Base-by-base conservation (phyloP, 1,284 basidiomycete genomes). In the Xerocomus tenax region DNA sequence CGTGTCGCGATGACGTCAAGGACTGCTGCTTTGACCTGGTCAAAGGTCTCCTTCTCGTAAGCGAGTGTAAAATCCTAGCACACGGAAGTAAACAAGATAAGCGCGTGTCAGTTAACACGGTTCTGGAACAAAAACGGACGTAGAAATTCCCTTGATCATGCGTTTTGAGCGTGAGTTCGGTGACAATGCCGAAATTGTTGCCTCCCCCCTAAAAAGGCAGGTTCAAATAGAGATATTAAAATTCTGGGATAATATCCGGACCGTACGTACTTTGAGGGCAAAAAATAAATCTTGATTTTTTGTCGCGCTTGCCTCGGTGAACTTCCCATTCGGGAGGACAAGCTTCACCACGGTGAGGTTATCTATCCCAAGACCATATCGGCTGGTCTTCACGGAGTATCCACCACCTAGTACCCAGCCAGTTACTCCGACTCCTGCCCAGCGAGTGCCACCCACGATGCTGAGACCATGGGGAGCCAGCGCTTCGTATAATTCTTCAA, bases 341-440 rank as follows among this genome's bases (percentile, higher is more conserved):
- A 77, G 54, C 48, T 73, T 64, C 47, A 59, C 69, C 4, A 60
- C 66, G 15, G 55, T 54, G 15, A 75, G 56, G 12, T 69, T 74
- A 54, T 78, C 75, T 35, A 74, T 61, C 0, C 69, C 71, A 25
- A 77, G 58, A 1, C 73, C 73, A 45, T 63, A 65, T 52, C 72
- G 68, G 50, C 71, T 74, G 1, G 68, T 69, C 54, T 68, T 60
- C 54, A 62, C 67, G 6, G 73, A 74, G 51, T 72, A 76, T 6
- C 74, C 73, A 59, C 77, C 76, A 9, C 75, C 76, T 0, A 77
- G 60, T 3, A 69, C 65, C 54, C 73, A 74, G 0, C 76, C 77
- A 6, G 70, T 71, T 1, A 79, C 71, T 4, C 73, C 73, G 1
- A 74, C 70, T 23, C 72, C 71, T 9, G 43, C 8, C 23, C 54